Evolutionary conservation across 2,329 filamentous ascomycete species (phyloP), one percentile per base, ranked within the genome.

Genomic region (Aspergillus tamarii): DNA sequence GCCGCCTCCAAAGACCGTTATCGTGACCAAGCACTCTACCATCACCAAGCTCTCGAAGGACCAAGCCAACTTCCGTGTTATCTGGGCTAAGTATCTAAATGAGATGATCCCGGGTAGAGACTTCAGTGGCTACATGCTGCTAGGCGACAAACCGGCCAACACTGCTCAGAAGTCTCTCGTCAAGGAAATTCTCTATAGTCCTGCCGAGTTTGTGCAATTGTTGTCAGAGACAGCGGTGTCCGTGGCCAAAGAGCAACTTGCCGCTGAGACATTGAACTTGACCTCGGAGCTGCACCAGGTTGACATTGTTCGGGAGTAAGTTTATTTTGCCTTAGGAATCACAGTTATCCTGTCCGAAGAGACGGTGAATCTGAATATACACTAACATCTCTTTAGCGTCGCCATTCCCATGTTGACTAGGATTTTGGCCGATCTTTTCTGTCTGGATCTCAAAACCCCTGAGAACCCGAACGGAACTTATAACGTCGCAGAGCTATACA

Each of bases 401-500:
- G 70, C 65, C 1, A 73, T 71, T 61, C 70, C 73, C 32, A 63
- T 73, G 21, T 69, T 73, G 55, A 67, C 72, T 10, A 57, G 70
- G 30, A 64, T 76, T 32, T 52, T 71, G 12, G 70, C 72, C 8
- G 72, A 71, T 59, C 67, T 70, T 12, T 73, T 73, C 52, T 64
- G 53, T 4, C 39, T 73, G 14, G 68, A 70, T n/a, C 56, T 73
- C 19, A 72, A 72, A 48, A 69, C 70, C 16, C 59, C 66, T 12
- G 72, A 74, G 23, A 73, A 75, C 56, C 66, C 69, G 1, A 50
- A 60, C 8, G 74, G 73, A 11, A 64, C 67, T 28, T 85, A 84
- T 67, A 82, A 80, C 0, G 83, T 85, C 69, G 81, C 85, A 36
- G 84, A 88, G 74, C 73, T 88, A 66, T 87, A 88, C 73, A 73